Evolutionary conservation across 306 rosid species (phyloP).

Genomic region (Hylodesmum podocarpum): DNA sequence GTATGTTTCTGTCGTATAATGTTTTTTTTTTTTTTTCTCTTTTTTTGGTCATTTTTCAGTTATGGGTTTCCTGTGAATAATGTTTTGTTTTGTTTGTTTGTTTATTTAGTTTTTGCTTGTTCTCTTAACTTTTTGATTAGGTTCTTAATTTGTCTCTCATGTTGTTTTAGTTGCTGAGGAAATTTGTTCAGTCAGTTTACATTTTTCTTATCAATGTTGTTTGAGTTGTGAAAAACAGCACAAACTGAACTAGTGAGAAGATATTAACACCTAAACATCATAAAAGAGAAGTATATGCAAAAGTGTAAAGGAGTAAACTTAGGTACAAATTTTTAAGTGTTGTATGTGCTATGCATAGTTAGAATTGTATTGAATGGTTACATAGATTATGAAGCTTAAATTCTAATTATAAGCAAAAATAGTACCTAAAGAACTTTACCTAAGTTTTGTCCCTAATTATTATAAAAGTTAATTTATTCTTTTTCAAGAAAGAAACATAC

Average conservation of each 20-base stretch:
- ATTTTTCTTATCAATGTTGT: not conserved
- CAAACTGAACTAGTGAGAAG: not conserved
- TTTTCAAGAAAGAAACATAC: not conserved
- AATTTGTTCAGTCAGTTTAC: not conserved
- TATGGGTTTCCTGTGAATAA: not conserved
- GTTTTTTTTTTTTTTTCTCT: not conserved
- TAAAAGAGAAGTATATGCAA: not conserved
- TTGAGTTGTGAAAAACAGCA: not conserved
- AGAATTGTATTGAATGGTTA: no score
- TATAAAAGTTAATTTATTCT: no score
- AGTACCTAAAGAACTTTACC: no score
- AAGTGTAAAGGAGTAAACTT: no score
- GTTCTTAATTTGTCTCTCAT: not conserved
- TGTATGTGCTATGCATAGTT: no score
- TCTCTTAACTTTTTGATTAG: not conserved
- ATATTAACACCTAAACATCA: not conserved
- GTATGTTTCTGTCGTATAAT: not conserved
- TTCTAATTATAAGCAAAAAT: no score
- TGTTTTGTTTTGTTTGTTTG: not conserved
- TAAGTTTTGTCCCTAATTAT: no score
- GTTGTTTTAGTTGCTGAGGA: not conserved
- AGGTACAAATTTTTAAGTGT: no score
- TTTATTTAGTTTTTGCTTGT: not conserved
- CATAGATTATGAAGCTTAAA: no score
- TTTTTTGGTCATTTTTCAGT: not conserved